Evolutionary conservation across 352 stramenopile species (phyloP).

Genomic region (Phytophthora multivora): DNA sequence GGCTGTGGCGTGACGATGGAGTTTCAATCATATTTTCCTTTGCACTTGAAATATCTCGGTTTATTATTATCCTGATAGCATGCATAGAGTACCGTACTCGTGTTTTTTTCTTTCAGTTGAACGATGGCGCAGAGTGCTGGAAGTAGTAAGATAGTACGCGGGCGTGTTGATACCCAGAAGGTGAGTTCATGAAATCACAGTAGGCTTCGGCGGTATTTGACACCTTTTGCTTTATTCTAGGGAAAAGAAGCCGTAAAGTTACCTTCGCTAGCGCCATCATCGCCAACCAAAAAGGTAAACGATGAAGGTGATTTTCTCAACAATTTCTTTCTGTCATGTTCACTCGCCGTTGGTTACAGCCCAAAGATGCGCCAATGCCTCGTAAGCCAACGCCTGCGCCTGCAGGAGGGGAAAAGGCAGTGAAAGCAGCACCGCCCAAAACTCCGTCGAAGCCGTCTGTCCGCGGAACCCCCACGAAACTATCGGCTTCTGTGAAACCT

Average conservation of each 20-base stretch:
- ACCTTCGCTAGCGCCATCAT: constrained; percentile 36
- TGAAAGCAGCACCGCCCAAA: constrained; percentile 14
- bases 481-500: constrained; percentile 17
- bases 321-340: background rate
- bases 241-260: constrained; percentile 51
- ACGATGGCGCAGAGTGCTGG: constrained; percentile 19
- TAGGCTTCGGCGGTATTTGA: background rate
- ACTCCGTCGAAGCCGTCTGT: constrained; percentile 14
- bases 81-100: background rate
- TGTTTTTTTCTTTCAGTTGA: background rate
- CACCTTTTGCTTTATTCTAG: background rate
- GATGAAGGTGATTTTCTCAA: background rate
- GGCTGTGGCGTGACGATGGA: background rate
- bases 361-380: constrained; percentile 21
- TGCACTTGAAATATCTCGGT: constrained; percentile 20
- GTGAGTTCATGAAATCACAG: no score
- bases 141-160: constrained; percentile 9
- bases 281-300: constrained; percentile 41
- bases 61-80: constrained; percentile 23
- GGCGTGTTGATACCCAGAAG: constrained; percentile 15
- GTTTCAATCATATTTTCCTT: constrained; percentile 22
- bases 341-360: background rate
- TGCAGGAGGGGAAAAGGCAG: constrained; percentile 3
- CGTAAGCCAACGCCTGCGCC: constrained; percentile 13
- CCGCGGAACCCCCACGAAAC: constrained; percentile 12